Evolutionary conservation across 441 rosid genomes (phyloP).

Genomic region (Populus hybrid): DNA sequence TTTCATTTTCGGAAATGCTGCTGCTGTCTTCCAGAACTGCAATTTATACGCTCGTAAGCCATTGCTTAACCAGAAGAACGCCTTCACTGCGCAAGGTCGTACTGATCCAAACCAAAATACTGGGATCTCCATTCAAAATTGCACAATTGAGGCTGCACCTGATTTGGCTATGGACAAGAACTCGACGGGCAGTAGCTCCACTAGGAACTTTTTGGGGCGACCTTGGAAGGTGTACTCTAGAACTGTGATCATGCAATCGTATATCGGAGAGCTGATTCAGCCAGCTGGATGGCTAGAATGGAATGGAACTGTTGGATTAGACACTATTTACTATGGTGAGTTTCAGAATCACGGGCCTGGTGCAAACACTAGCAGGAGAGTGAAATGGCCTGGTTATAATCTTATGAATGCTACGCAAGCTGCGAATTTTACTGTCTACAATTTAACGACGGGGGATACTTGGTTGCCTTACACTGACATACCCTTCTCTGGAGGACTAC

Average conservation of each 20-base stretch:
- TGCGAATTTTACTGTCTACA: slow-evolving; percentile 49
- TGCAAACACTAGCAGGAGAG: slow-evolving; percentile 38
- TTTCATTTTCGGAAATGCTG: slow-evolving; percentile 65
- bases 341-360: slow-evolving; percentile 55
- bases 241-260: slow-evolving; percentile 52
- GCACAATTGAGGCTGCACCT: slow-evolving; percentile 48
- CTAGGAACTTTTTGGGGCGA: slow-evolving; percentile 42
- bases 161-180: slow-evolving; percentile 39
- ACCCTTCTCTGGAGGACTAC: slow-evolving; percentile 54
- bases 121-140: slow-evolving; percentile 55
- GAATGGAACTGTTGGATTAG: slow-evolving; percentile 42
- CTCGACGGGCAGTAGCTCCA: slow-evolving; percentile 25
- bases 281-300: slow-evolving; percentile 63
- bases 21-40: slow-evolving; percentile 53
- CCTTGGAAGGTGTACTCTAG: slow-evolving; percentile 64
- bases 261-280: slow-evolving; percentile 36
- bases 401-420: slow-evolving; percentile 51
- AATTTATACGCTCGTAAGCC: slow-evolving; percentile 47
- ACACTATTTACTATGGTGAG: slow-evolving; percentile 52
- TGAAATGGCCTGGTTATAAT: slow-evolving; percentile 51
- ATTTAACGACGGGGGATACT: slow-evolving; percentile 55
- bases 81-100: slow-evolving; percentile 61
- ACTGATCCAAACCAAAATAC: slow-evolving; percentile 50
- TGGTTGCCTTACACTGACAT: slow-evolving; percentile 63
- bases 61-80: slow-evolving; percentile 41